These are phyloP conservation scores for Pseudopithomyces maydicus DNA, from an alignment of 2,329 filamentous ascomycete species.

Conservation along the genomic window DNA sequence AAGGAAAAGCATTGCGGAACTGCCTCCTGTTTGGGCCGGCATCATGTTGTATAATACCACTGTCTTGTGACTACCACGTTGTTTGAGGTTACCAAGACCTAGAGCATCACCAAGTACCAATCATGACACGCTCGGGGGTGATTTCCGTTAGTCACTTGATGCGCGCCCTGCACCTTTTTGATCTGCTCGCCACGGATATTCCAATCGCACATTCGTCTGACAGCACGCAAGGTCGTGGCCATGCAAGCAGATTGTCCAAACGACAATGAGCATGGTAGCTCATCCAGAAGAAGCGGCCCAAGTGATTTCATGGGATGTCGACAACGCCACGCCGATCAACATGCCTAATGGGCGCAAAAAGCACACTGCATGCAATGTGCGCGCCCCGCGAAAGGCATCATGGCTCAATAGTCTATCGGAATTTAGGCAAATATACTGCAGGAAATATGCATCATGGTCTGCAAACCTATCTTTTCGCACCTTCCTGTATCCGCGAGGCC, in stretches of 20 bases:
- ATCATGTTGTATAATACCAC: slow-evolving; percentile 7
- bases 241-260: background rate
- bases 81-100: background rate
- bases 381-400: background rate
- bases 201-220: background rate
- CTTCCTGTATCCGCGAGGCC: background rate
- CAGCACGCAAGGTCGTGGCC: background rate
- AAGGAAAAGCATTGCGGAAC: slow-evolving; percentile 6
- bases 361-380: background rate
- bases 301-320: background rate
- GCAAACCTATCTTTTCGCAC: slow-evolving; percentile 3
- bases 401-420: background rate
- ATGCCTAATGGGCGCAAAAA: background rate
- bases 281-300: background rate
- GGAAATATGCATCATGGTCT: background rate
- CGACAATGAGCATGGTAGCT: background rate
- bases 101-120: background rate
- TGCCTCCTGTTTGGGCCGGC: slow-evolving; percentile 4
- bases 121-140: background rate
- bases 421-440: slow-evolving; percentile 7
- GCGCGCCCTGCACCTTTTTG: background rate
- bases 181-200: background rate
- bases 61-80: background rate
- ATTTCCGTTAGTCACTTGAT: background rate
- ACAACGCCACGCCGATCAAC: background rate